Conservation (phyloP, 495 filamentous ascomycete species). For the Staphylotrichum longicolle region DNA sequence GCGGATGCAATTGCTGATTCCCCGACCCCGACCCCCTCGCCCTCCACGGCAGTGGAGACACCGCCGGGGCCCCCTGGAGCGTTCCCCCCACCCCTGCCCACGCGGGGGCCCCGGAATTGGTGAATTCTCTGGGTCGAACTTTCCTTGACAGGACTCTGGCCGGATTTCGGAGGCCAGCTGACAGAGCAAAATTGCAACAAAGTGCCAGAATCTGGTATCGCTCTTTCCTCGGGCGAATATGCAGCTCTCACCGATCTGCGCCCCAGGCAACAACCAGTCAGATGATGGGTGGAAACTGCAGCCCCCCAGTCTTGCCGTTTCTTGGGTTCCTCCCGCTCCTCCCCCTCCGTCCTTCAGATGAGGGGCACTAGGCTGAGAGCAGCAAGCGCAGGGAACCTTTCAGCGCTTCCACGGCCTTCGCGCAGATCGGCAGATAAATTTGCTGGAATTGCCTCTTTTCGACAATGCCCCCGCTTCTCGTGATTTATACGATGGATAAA, state of each 20-base stretch:
- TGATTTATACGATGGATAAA: constrained; percentile 10
- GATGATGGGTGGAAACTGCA: neutral
- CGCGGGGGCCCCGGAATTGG: constrained; percentile 3
- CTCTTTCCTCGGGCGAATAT: constrained; percentile 1
- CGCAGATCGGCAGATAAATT: constrained; percentile 8
- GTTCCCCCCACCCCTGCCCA: constrained; percentile 3
- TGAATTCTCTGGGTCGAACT: neutral
- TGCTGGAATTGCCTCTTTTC: neutral
- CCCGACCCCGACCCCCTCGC: neutral
- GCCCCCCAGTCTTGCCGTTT: neutral
- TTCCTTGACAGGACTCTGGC: neutral
- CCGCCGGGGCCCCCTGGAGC: neutral
- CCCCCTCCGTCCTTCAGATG: neutral
- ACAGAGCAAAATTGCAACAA: neutral
- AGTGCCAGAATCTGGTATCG: neutral
- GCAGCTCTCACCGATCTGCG: neutral
- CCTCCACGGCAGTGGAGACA: neutral
- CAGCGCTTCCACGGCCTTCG: constrained; percentile 21
- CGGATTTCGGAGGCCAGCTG: constrained; percentile 10
- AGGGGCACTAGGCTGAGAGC: constrained; percentile 19
- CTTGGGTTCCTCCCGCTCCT: constrained; percentile 1
- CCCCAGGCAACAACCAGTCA: constrained; percentile 4
- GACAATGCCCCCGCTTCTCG: neutral
- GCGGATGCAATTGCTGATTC: constrained; percentile 17
- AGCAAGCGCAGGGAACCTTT: constrained; percentile 23